Conservation (phyloP, 176 grass and related monocot genomes). For the Typha latifolia region DNA sequence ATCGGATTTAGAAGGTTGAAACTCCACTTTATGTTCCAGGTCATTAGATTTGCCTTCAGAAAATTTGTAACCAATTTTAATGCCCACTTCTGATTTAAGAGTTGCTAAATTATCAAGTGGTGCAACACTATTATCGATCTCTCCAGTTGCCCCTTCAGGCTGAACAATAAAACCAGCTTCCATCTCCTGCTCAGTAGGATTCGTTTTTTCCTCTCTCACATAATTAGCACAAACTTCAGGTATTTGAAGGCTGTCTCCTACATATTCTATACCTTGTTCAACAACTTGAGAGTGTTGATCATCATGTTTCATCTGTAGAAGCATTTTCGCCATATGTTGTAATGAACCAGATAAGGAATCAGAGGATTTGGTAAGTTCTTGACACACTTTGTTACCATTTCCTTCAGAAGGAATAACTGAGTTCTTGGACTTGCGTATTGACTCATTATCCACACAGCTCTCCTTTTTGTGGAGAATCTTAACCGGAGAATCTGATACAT, state of each 20-base stretch:
- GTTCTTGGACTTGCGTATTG: slow-evolving; percentile 1
- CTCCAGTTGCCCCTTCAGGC: slow-evolving; percentile 28
- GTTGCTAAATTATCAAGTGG: slow-evolving; percentile 19
- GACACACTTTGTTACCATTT: slow-evolving; percentile 31
- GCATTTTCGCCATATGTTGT: slow-evolving; percentile 43
- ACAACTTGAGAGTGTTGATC: slow-evolving; percentile 37
- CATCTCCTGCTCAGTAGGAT: neutral
- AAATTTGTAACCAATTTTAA: neutral
- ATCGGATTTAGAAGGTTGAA: slow-evolving; percentile 19
- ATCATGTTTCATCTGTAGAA: slow-evolving; percentile 69
- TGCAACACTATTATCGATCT: slow-evolving; percentile 20
- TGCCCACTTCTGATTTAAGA: neutral
- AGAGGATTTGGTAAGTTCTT: slow-evolving; percentile 38
- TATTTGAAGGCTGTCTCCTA: slow-evolving; percentile 26
- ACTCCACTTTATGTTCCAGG: slow-evolving; percentile 26
- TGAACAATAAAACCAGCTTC: neutral
- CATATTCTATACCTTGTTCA: slow-evolving; percentile 34
- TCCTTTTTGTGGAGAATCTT: neutral
- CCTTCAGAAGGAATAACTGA: slow-evolving; percentile 24
- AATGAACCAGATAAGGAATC: slow-evolving; percentile 64
- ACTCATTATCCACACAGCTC: slow-evolving; percentile 11
- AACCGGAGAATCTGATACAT: neutral
- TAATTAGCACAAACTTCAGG: slow-evolving; percentile 25
- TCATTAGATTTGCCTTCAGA: slow-evolving; percentile 1
- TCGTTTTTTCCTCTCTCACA: slow-evolving; percentile 14